Conservation (phyloP, 2,329 filamentous ascomycete genomes). For the Metarhizium album region DNA sequence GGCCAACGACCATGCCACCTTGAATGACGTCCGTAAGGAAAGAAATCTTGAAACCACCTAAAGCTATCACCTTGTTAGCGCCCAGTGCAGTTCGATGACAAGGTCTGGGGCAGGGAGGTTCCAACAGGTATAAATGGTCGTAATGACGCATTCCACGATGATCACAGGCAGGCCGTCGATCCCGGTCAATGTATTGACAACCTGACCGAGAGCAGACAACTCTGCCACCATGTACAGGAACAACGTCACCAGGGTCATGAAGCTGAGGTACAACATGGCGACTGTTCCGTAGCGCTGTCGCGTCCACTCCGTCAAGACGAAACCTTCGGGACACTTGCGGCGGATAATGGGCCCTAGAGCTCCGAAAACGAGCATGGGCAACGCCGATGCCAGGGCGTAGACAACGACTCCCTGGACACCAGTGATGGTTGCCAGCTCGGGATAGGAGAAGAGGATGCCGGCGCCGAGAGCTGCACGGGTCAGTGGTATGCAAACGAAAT, state of each 20-base stretch:
- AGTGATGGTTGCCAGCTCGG: conserved; percentile 66
- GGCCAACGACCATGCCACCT: conserved; percentile 62
- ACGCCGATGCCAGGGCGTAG: conserved; percentile 61
- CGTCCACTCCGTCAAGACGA: conserved; percentile 78
- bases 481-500: conserved; percentile 20
- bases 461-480: conserved; percentile 63
- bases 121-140: conserved; percentile 72
- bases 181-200: conserved; percentile 63
- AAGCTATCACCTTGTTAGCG: conserved; percentile 34
- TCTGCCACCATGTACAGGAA: conserved; percentile 84
- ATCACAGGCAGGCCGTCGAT: conserved; percentile 64
- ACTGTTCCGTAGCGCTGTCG: conserved; percentile 63
- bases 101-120: background rate
- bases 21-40: conserved; percentile 79
- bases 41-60: conserved; percentile 75
- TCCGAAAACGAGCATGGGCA: conserved; percentile 67
- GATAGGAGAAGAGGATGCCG: conserved; percentile 74
- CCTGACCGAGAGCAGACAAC: conserved; percentile 70
- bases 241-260: conserved; percentile 68
- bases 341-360: conserved; percentile 67
- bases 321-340: conserved; percentile 69
- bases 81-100: no score
- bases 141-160: conserved; percentile 67
- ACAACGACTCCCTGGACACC: conserved; percentile 70
- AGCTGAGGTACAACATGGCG: conserved; percentile 62